Conservation (phyloP, 305 asterid species). For the Solanum chacoense region DNA sequence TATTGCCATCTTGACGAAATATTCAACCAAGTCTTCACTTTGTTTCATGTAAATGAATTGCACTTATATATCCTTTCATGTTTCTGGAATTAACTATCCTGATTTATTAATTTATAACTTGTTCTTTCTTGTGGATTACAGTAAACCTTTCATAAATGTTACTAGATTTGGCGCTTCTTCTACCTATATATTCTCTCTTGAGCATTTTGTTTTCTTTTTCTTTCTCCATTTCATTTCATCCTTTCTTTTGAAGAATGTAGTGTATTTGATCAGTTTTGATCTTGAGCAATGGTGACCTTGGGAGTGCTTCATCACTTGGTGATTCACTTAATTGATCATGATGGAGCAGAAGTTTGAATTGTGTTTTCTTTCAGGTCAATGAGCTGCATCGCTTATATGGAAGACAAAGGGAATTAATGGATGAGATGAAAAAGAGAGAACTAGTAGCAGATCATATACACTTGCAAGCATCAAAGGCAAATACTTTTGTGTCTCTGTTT, state of each 20-base stretch:
- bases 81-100: background rate
- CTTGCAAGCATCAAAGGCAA: slow-evolving; percentile 20
- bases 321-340: slow-evolving; percentile 54
- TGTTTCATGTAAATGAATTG: background rate
- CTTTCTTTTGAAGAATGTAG: background rate
- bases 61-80: background rate
- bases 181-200: background rate
- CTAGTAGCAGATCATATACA: slow-evolving; percentile 15
- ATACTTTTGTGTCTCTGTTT: slow-evolving; percentile 16
- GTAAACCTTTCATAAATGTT: background rate
- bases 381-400: slow-evolving; percentile 62
- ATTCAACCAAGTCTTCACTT: background rate
- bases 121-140: background rate
- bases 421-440: slow-evolving; percentile 31
- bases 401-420: slow-evolving; percentile 62
- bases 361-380: slow-evolving; percentile 31
- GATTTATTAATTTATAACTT: background rate
- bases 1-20: background rate
- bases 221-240: background rate
- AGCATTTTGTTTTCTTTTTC: background rate
- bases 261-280: background rate
- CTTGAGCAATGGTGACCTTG: background rate
- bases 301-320: slow-evolving; percentile 2
- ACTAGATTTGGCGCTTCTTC: background rate
- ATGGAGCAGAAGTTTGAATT: slow-evolving; percentile 40